Conservation (phyloP, 2,329 filamentous ascomycete species). For the Fusarium aywerte region DNA sequence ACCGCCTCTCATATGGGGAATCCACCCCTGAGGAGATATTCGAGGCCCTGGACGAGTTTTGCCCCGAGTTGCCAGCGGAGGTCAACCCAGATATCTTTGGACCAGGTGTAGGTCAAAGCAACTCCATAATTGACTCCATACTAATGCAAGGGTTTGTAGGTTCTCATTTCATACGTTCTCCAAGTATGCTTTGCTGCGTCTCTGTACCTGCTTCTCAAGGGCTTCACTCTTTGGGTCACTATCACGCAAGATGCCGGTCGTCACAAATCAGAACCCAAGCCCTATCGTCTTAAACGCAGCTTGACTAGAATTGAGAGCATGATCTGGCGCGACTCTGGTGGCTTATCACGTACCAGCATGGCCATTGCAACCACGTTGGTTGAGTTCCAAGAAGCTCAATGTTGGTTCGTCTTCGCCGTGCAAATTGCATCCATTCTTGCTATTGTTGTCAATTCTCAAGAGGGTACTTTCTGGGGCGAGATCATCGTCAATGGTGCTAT, state of each 20-base stretch:
- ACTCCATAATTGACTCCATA: neutral
- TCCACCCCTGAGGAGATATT: conserved; percentile 49
- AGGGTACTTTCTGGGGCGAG: conserved; percentile 55
- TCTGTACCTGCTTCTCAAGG: conserved; percentile 51
- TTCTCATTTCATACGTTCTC: conserved; percentile 54
- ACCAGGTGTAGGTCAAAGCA: conserved; percentile 48
- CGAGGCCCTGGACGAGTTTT: conserved; percentile 51
- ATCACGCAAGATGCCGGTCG: conserved; percentile 46
- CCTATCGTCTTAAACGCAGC: conserved; percentile 44
- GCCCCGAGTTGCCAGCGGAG: conserved; percentile 51
- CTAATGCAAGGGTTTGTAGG: conserved; percentile 41
- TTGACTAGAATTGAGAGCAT: conserved; percentile 52
- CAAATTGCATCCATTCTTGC: conserved; percentile 55
- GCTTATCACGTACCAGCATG: conserved; percentile 53
- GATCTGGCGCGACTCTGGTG: conserved; percentile 53
- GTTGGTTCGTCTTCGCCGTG: conserved; percentile 55
- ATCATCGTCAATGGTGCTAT: conserved; percentile 54
- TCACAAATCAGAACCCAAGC: conserved; percentile 34
- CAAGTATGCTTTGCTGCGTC: conserved; percentile 52
- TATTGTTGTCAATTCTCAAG: conserved; percentile 55
- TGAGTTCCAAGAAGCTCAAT: conserved; percentile 55
- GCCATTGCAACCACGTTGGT: conserved; percentile 55
- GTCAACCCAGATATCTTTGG: conserved; percentile 56
- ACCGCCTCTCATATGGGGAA: conserved; percentile 37
- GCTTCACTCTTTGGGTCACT: conserved; percentile 52